Base-by-base conservation (phyloP, 2,329 filamentous ascomycete species). In the Xylaria sp. region DNA sequence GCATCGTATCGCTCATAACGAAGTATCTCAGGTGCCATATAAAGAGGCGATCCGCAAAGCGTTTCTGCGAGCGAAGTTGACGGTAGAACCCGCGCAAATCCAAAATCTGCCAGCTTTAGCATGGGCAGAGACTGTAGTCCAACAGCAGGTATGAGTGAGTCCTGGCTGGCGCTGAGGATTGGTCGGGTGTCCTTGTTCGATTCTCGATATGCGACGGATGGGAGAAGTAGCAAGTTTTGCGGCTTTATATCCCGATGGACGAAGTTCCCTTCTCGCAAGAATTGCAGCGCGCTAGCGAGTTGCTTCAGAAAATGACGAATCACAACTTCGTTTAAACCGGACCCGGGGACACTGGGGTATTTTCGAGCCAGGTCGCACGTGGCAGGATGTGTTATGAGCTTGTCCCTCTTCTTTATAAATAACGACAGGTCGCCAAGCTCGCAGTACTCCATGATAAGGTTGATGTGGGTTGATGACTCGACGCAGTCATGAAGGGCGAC, bases 361-460 rank as follows among this genome's bases (percentile, higher is more conserved):
- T 97, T 97, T 77, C 91, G 88, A 70, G 97, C 94, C 90, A 98
- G 95, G 75, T 97, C 94, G 77, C 90, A 89, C 3, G 95, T 96
- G 63, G 93, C 91, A 34, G 92, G 90, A 78, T 97, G 92, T 60
- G 91, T 91, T 54, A 86, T 87, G 55, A 98, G 88, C 78, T 91
- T 92, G 70, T 95, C 90, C 70, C 95, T 89, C 83, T 96, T 97
- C 86, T 96, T 97, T 83, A 99, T 98, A 81, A 99, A 98, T 63
- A 95, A 87, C 12, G 96, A 97, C 68, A 99, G 83, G 78, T 99
- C 96, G 25, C 96, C 95, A 50, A 99, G 88, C 79, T 97, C 94
- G 83, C 96, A 98, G 82, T 97, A 98, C 83, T 99, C 96, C 95
- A 98, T 99, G 72, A 98, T 91, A 68, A 99, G 88, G 82, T 99